These are phyloP conservation scores for Cardamine occulta DNA, from an alignment of 345 rosid species.

Conservation along the genomic window DNA sequence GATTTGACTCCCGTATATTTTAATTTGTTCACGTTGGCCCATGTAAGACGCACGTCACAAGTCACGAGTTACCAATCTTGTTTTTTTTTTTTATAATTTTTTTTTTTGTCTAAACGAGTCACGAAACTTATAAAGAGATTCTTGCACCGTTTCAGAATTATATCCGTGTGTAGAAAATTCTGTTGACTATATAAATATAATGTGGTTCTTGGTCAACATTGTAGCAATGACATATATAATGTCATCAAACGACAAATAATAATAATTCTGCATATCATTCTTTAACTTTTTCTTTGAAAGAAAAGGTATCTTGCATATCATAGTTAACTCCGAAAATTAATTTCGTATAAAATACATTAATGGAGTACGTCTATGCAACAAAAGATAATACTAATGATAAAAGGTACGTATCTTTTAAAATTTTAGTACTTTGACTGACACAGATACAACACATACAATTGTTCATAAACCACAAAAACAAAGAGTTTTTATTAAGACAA, in stretches of 20 bases:
- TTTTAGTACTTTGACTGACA: not conserved
- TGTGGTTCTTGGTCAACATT: constrained; percentile 12
- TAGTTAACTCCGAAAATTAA: not conserved
- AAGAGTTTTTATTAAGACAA: not conserved
- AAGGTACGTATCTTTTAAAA: not conserved
- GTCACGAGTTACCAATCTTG: not conserved
- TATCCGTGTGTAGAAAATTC: constrained; percentile 2
- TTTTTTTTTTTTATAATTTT: no score
- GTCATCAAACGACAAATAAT: not conserved
- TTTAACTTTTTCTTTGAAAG: no score
- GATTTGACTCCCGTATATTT: not conserved
- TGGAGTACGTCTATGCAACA: not conserved
- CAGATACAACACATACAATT: not conserved
- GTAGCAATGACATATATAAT: not conserved
- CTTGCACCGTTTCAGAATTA: constrained; percentile 23
- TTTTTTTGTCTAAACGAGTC: constrained; percentile 6
- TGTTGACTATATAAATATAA: constrained; percentile 1
- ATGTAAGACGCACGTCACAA: not conserved
- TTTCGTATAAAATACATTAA: not conserved
- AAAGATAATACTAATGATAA: not conserved
- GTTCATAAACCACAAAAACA: not conserved
- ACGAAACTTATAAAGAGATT: constrained; percentile 11
- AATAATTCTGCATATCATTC: no score
- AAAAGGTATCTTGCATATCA: no score
- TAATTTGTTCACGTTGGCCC: not conserved